These are phyloP conservation scores for Neurospora sp. DNA, from an alignment of 495 filamentous ascomycete genomes.

Conservation along the genomic window DNA sequence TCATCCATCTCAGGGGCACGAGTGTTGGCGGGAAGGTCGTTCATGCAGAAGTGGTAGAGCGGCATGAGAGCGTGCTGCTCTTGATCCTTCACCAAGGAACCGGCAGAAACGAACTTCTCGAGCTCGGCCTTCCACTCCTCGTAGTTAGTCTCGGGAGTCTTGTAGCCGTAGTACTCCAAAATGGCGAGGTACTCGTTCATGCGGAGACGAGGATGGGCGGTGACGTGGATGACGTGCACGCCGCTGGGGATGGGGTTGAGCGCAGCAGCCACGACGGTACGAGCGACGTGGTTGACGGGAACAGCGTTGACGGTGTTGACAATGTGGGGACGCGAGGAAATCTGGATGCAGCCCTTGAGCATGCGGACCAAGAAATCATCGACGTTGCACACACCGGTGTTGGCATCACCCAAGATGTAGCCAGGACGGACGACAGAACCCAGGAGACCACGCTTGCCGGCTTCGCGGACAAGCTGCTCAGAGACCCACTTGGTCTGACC, in stretches of 20 bases:
- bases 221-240: slow-evolving; percentile 51
- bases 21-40: slow-evolving; percentile 67
- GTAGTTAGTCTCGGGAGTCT: slow-evolving; percentile 60
- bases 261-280: slow-evolving; percentile 63
- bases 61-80: slow-evolving; percentile 72
- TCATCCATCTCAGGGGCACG: slow-evolving; percentile 77
- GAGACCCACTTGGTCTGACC: slow-evolving; percentile 69
- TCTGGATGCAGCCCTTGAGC: slow-evolving; percentile 81
- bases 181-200: slow-evolving; percentile 69
- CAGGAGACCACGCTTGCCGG: slow-evolving; percentile 63
- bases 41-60: slow-evolving; percentile 74
- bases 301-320: slow-evolving; percentile 86
- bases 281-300: slow-evolving; percentile 75
- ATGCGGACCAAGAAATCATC: slow-evolving; percentile 92
- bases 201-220: slow-evolving; percentile 66
- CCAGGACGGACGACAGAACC: slow-evolving; percentile 76
- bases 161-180: slow-evolving; percentile 68
- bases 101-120: slow-evolving; percentile 53
- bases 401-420: slow-evolving; percentile 71
- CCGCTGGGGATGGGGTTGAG: slow-evolving; percentile 50
- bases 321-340: slow-evolving; percentile 61
- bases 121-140: slow-evolving; percentile 40
- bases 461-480: slow-evolving; percentile 74
- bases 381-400: slow-evolving; percentile 64
- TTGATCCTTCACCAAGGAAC: slow-evolving; percentile 38